Evolutionary conservation across 495 filamentous ascomycete genomes (phyloP).

Genomic region (Cairneyella variabilis): DNA sequence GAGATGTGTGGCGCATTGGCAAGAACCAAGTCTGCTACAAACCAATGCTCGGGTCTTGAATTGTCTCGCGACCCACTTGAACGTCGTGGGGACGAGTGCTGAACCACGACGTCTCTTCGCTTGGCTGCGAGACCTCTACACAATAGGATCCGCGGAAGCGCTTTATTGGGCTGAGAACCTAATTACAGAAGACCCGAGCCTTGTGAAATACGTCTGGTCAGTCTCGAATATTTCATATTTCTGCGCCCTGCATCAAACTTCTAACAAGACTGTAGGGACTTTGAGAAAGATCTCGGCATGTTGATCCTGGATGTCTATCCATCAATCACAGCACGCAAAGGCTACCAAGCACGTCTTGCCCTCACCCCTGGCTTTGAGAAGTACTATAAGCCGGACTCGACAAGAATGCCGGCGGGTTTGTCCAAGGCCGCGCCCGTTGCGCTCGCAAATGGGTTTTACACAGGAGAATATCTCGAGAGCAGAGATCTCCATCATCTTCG

Average conservation of each 20-base stretch:
- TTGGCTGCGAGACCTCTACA: conserved; percentile 31
- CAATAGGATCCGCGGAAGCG: conserved; percentile 26
- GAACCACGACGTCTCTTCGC: conserved; percentile 23
- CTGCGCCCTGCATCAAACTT: not conserved
- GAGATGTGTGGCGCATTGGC: conserved; percentile 4
- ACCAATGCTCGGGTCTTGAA: not conserved
- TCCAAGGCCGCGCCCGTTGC: not conserved
- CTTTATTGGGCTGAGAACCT: conserved; percentile 31
- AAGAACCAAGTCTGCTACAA: not conserved
- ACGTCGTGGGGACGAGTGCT: not conserved
- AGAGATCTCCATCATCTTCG: not conserved
- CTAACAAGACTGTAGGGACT: not conserved
- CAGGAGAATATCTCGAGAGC: not conserved
- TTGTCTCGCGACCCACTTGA: not conserved
- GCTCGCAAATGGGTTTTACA: not conserved
- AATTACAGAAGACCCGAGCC: conserved; percentile 13
- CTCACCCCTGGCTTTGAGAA: not conserved
- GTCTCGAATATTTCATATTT: not conserved
- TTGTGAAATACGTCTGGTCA: not conserved
- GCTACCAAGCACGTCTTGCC: not conserved
- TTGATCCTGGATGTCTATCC: not conserved
- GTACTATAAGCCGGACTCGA: not conserved
- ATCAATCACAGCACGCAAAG: not conserved
- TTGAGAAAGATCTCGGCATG: not conserved
- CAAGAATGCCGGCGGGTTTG: not conserved